Percentiles rank a stretch among this genome's conserved stretches.
These are phyloP conservation scores for Chalciporus piperatus DNA, from an alignment of 768 basidiomycete species.

Conservation along the genomic window DNA sequence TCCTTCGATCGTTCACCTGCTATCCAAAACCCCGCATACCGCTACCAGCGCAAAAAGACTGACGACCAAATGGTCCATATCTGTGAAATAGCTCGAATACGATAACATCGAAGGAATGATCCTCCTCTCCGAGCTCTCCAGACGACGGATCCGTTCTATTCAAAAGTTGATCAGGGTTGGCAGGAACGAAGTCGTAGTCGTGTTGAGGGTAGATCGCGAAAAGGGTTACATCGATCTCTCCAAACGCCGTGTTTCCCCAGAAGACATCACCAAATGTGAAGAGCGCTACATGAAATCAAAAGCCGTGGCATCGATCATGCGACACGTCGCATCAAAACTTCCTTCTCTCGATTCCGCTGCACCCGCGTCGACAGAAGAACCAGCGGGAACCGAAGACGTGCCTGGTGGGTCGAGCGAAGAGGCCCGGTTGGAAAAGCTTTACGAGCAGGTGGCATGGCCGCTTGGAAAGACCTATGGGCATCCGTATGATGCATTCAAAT, in stretches of 20 bases:
- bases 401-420: slow-evolving; percentile 57
- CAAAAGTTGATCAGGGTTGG: slow-evolving; percentile 98
- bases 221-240: slow-evolving; percentile 99
- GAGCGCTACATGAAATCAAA: slow-evolving; percentile 98
- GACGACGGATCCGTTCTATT: slow-evolving; percentile 93
- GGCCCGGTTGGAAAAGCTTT: slow-evolving; percentile 78
- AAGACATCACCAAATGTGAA: slow-evolving; percentile 98
- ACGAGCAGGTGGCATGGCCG: slow-evolving; percentile 92
- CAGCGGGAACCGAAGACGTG: slow-evolving; percentile 17
- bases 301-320: slow-evolving; percentile 89
- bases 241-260: slow-evolving; percentile 95
- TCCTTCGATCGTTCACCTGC: slow-evolving; percentile 5
- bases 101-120: slow-evolving; percentile 99
- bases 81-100: slow-evolving; percentile 77
- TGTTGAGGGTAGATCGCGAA: slow-evolving; percentile 97
- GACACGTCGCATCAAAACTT: slow-evolving; percentile 86
- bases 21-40: not conserved
- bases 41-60: not conserved
- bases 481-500: slow-evolving; percentile 96
- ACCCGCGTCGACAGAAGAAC: slow-evolving; percentile 24
- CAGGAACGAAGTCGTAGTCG: slow-evolving; percentile 97
- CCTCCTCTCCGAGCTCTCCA: slow-evolving; percentile 93
- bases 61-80: not conserved
- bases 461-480: slow-evolving; percentile 90
- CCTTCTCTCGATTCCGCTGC: slow-evolving; percentile 41